These are phyloP conservation scores for Cryomyces minteri DNA, from an alignment of 495 filamentous ascomycete genomes.

Conservation along the genomic window DNA sequence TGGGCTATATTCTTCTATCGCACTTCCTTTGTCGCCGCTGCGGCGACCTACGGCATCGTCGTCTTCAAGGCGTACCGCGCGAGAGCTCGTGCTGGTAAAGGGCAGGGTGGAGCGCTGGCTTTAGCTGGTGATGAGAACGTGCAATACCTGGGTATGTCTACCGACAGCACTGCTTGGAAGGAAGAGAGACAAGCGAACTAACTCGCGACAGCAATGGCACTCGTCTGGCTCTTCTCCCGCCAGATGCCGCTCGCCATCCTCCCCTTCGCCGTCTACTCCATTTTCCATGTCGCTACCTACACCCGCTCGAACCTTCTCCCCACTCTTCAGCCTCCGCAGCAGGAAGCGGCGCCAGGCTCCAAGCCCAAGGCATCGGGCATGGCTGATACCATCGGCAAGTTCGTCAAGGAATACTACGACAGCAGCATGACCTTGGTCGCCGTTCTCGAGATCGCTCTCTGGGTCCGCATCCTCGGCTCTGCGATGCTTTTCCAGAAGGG, in stretches of 20 bases:
- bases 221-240: slow-evolving; percentile 84
- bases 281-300: slow-evolving; percentile 93
- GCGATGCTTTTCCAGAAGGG: slow-evolving; percentile 74
- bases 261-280: slow-evolving; percentile 88
- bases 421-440: slow-evolving; percentile 29
- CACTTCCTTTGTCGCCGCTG: slow-evolving; percentile 70
- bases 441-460: slow-evolving; percentile 38
- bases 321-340: slow-evolving; percentile 28
- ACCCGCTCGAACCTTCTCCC: slow-evolving; percentile 53
- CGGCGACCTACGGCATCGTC: slow-evolving; percentile 89
- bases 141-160: slow-evolving; percentile 74
- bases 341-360: slow-evolving; percentile 35
- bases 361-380: slow-evolving; percentile 38
- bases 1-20: slow-evolving; percentile 73
- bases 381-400: slow-evolving; percentile 67
- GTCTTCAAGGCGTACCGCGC: slow-evolving; percentile 97
- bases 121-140: slow-evolving; percentile 83
- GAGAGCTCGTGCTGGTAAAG: slow-evolving; percentile 36
- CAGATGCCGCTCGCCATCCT: slow-evolving; percentile 81
- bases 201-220: slow-evolving; percentile 54
- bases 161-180: background rate
- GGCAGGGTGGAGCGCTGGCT: slow-evolving; percentile 33
- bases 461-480: slow-evolving; percentile 61
- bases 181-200: background rate
- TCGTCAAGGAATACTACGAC: slow-evolving; percentile 98